Evolutionary conservation across 1,139 yeast species (phyloP).

Genomic region (Zygosaccharomyces sapae): DNA sequence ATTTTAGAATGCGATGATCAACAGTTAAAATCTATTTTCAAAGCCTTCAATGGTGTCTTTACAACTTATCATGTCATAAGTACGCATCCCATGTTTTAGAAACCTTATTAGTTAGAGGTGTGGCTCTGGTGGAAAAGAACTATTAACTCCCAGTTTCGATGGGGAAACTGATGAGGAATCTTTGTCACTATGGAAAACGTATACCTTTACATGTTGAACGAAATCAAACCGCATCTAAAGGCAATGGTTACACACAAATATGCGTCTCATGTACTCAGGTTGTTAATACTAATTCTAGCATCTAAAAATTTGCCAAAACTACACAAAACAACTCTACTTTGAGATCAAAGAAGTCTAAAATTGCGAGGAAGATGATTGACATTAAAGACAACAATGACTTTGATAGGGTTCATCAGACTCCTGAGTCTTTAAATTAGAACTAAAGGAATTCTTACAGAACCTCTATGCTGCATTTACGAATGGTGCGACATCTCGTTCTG

Average conservation of each 20-base stretch:
- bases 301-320: constrained; percentile 73
- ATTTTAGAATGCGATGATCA: constrained; percentile 60
- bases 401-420: constrained; percentile 64
- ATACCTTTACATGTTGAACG: constrained; percentile 61
- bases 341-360: constrained; percentile 80
- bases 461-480: constrained; percentile 42
- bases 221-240: constrained; percentile 55
- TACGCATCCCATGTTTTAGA: constrained; percentile 93
- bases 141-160: constrained; percentile 40
- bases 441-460: constrained; percentile 44
- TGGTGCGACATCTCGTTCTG: constrained; percentile 29
- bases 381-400: constrained; percentile 73
- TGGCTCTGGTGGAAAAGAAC: constrained; percentile 76
- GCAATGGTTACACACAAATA: constrained; percentile 73
- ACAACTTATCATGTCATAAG: constrained; percentile 76
- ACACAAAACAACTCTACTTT: constrained; percentile 67
- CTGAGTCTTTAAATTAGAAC: constrained; percentile 65
- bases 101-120: constrained; percentile 71
- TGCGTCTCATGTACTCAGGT: constrained; percentile 82
- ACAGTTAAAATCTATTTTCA: constrained; percentile 63
- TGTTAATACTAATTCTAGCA: constrained; percentile 64
- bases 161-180: constrained; percentile 41
- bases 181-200: constrained; percentile 58
- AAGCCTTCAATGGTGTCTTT: constrained; percentile 68
- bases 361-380: constrained; percentile 90